Base-by-base conservation (phyloP, 257 asterid species). In the Nicotiana obtusifolia region DNA sequence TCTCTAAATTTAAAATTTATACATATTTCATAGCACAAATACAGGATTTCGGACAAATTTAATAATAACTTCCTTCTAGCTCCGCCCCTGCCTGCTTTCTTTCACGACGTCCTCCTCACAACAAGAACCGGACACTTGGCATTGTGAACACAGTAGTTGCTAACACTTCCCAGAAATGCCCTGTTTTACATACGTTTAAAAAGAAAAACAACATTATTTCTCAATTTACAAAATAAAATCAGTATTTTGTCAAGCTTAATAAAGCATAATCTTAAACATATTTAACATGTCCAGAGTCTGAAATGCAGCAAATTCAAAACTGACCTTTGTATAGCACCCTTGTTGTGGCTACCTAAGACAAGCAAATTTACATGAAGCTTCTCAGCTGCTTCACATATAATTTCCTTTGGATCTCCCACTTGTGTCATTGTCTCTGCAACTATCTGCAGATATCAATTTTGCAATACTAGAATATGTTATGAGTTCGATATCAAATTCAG, bases 81-180 rank as follows among this genome's bases (percentile, higher is more conserved):
- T 33, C 41, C 41, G 41, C 41, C 8, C 47, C 11, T 8, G 9
- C 2, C 10, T 37, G 10, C 44, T 8, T 41, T 8, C 44, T 41
- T 64, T 64, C 35, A 24, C 47, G 79, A 13, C 1, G 56, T 73
- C 13, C 84, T 89, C 91, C 82, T 88, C 53, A 87, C 95, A 75
- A 91, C 89, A 35, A 92, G 88, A 89, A 91, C 95, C 24, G 90
- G 89, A 60, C 89, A 81, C 81, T 86, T 87, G 82, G 93, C 92
- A 82, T 87, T 88, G 88, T 89, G 89, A 20, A 89, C 89, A 67
- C 97, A 89, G 53, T 87, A 91, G 84, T 90, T 87, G 90, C 95
- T 91, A 68, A 92, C 93, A 78, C 97, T 92, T 81, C 97, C 95
- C 64, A 92, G 89, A 84, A 91, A 86, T 17, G 91, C 90, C 93